phyloP scores from a whole-genome alignment of 2,329 filamentous ascomycete species.

The Colletotrichum euphorbiae region DNA sequence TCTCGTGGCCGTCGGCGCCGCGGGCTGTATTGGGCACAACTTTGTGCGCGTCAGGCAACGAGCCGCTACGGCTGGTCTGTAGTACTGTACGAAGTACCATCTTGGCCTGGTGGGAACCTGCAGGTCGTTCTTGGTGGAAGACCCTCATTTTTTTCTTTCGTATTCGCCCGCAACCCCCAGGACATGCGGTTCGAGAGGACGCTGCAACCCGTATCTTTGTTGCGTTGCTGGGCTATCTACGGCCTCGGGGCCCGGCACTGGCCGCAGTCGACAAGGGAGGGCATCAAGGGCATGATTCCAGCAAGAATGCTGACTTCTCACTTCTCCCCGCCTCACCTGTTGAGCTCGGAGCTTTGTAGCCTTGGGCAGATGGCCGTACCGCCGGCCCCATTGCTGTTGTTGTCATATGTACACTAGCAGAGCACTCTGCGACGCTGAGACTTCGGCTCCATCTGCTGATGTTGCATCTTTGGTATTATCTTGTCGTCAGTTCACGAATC shows the following conservation, averaged over 20 bases:
- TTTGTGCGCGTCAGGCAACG: not conserved
- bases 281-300: no score
- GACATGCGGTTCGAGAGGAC: slow-evolving; percentile 13
- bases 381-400: slow-evolving; percentile 8
- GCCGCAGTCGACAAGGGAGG: slow-evolving; percentile 3
- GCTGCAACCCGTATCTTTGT: slow-evolving; percentile 19
- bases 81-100: slow-evolving; percentile 21
- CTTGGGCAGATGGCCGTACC: slow-evolving; percentile 3
- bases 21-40: slow-evolving; percentile 24
- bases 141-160: slow-evolving; percentile 19
- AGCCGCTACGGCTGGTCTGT: slow-evolving; percentile 1
- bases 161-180: slow-evolving; percentile 29
- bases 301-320: slow-evolving; percentile 8
- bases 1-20: not conserved
- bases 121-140: slow-evolving; percentile 28
- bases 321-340: slow-evolving; percentile 1
- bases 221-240: slow-evolving; percentile 12
- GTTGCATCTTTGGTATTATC: not conserved
- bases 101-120: slow-evolving; percentile 33
- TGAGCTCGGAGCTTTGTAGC: slow-evolving; percentile 10
- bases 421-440: slow-evolving; percentile 1
- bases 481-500: not conserved
- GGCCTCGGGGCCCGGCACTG: slow-evolving; percentile 25
- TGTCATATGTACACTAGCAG: no score
- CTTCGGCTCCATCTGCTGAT: not conserved